Conservation (phyloP, 192 early-diverging fungal species). For the Martensiomyces pterosporus region DNA sequence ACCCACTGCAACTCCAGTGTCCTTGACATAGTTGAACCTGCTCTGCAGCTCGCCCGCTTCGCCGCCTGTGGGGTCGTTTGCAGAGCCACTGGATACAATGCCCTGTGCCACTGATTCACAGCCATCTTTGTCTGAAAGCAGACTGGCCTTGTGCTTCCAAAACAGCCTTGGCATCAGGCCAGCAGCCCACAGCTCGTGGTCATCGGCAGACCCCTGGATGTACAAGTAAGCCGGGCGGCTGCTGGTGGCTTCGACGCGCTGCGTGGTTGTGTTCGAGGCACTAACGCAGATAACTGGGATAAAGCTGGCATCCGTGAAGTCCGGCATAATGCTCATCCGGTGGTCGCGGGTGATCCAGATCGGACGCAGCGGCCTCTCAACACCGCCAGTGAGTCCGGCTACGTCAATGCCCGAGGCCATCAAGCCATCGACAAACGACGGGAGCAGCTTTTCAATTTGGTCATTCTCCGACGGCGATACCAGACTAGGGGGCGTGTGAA, state of each 20-base stretch:
- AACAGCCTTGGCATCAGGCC: slow-evolving; percentile 62
- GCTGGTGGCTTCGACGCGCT: slow-evolving; percentile 34
- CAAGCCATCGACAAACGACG: slow-evolving; percentile 56
- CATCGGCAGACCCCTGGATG: slow-evolving; percentile 88
- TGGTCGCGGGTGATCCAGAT: slow-evolving; percentile 78
- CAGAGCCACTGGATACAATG: too few species aligned
- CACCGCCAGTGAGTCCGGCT: slow-evolving; percentile 5
- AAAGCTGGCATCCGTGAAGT: slow-evolving; percentile 53
- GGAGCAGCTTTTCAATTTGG: slow-evolving; percentile 60
- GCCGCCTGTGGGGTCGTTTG: slow-evolving; percentile 10
- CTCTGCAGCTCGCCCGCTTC: too few species aligned
- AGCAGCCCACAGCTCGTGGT: slow-evolving; percentile 81
- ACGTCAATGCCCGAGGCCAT: slow-evolving; percentile 51
- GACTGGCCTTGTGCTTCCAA: slow-evolving; percentile 52
- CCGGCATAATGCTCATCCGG: slow-evolving; percentile 34
- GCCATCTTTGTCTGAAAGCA: slow-evolving; percentile 24
- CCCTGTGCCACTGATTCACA: slow-evolving; percentile 40
- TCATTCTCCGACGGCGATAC: slow-evolving; percentile 68
- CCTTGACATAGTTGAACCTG: slow-evolving; percentile 46
- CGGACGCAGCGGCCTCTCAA: slow-evolving; percentile 70
- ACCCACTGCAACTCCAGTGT: slow-evolving; percentile 64
- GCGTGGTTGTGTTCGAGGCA: slow-evolving; percentile 62
- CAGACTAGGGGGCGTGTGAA: slow-evolving; percentile 60
- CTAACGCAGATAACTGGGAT: slow-evolving; percentile 75
- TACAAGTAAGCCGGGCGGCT: slow-evolving; percentile 60